Evolutionary conservation across 1,139 yeast species (phyloP), one percentile per base, ranked within the genome.

Genomic region (Groenewaldozyma auringiensis): DNA sequence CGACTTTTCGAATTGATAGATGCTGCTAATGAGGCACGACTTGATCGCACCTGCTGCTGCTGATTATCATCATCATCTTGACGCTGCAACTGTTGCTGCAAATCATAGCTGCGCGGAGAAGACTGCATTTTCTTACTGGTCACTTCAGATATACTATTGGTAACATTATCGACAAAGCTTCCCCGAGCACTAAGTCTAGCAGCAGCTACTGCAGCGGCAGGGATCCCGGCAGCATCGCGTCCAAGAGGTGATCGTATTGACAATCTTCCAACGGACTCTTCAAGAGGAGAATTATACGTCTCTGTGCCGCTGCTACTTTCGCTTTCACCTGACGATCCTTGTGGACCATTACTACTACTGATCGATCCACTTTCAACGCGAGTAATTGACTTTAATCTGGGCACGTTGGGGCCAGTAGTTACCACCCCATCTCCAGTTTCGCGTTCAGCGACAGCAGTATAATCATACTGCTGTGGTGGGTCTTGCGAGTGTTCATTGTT

Each of bases 1-100:
- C 29, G 9, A 6, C 11, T 25, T 25, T 11, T 25, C 6, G 29
- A 25, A n/a, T n/a, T n/a, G n/a, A n/a, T n/a, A n/a, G n/a, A n/a
- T n/a, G n/a, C n/a, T n/a, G n/a, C n/a, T n/a, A n/a, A n/a, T n/a
- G n/a, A n/a, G 6, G 29, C 6, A 25, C 29, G 6, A 25, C 29
- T 25, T 8, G 11, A 6, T 11, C 29, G 45, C 22, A 36, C 41
- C 6, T 37, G 44, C 17, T 29, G 42, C 18, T 27, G 40, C n/a
- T n/a, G n/a, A n/a, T n/a, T n/a, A n/a, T n/a, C n/a, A n/a, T n/a
- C n/a, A n/a, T n/a, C n/a, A 14, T 21, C 36, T 18, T 22, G 40
- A 18, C 31, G 41, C 8, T 45, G 42, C 25, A 16, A 6, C 9
- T 40, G 40, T 29, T 13, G 11, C 8, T 35, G 20, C 38, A 35